phyloP scores from a whole-genome alignment of 768 basidiomycete genomes.

The Xerocomellus intermedius region DNA sequence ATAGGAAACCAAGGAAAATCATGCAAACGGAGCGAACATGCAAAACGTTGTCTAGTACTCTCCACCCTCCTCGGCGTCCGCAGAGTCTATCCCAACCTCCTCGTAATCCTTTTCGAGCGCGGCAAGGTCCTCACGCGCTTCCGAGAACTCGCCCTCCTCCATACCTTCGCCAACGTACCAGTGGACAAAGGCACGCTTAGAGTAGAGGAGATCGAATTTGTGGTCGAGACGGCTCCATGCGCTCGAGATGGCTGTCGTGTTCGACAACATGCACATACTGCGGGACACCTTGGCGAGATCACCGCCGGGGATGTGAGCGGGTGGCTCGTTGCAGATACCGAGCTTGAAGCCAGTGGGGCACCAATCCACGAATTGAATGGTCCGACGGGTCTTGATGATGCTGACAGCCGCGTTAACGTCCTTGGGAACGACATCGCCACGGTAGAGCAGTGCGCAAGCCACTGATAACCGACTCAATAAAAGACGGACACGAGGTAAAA shows the following conservation, averaged over 20 bases:
- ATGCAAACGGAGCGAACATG: conserved; percentile 13
- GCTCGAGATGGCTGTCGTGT: conserved; percentile 68
- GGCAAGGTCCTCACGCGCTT: conserved; percentile 98
- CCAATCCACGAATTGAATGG: conserved; percentile 80
- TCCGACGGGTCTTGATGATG: conserved; percentile 75
- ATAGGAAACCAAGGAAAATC: conserved; percentile 25
- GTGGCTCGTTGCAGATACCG: conserved; percentile 78
- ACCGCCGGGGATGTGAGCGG: conserved; percentile 71
- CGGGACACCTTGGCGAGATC: conserved; percentile 76
- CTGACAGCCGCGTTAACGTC: conserved; percentile 74
- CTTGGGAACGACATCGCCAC: conserved; percentile 77
- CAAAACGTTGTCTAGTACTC: conserved; percentile 38
- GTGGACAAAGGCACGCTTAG: conserved; percentile 56
- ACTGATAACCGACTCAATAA: conserved; percentile 32
- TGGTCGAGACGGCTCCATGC: conserved; percentile 76
- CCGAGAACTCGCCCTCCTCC: conserved; percentile 96
- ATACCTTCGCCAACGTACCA: conserved; percentile 78
- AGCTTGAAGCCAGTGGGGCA: conserved; percentile 77
- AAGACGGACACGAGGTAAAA: background rate
- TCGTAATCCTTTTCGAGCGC: conserved; percentile 98
- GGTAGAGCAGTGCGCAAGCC: conserved; percentile 70
- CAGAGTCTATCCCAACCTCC: conserved; percentile 67
- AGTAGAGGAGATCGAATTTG: conserved; percentile 79
- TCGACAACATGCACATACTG: conserved; percentile 77
- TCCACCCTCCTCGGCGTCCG: conserved; percentile 48